Conservation (phyloP, 2,329 filamentous ascomycete species). For the Plenodomus tracheiphilus region DNA sequence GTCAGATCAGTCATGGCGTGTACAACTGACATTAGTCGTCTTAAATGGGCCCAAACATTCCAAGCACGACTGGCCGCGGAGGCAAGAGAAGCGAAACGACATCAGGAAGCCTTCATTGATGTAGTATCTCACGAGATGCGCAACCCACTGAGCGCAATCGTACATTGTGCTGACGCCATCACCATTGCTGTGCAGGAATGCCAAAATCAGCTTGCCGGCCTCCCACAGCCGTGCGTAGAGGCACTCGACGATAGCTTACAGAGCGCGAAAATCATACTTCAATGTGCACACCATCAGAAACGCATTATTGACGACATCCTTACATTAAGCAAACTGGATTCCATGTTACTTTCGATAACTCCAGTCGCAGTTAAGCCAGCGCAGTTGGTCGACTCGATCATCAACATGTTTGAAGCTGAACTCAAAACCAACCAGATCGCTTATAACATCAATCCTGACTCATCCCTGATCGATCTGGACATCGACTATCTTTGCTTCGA, state of each 20-base stretch:
- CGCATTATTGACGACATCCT: conserved; percentile 54
- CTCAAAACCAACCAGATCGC: conserved; percentile 38
- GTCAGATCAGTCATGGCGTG: conserved; percentile 44
- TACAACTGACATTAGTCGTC: conserved; percentile 44
- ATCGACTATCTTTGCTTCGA: conserved; percentile 49
- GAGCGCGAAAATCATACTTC: conserved; percentile 49
- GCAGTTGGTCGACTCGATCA: conserved; percentile 41
- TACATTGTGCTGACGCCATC: conserved; percentile 51
- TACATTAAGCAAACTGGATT: conserved; percentile 51
- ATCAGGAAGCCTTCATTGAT: conserved; percentile 47
- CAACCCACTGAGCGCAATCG: conserved; percentile 50
- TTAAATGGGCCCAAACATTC: conserved; percentile 46
- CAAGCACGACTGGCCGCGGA: conserved; percentile 44
- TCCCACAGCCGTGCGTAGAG: conserved; percentile 30
- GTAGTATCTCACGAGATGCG: conserved; percentile 51
- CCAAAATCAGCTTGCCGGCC: conserved; percentile 19
- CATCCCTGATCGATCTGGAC: conserved; percentile 39
- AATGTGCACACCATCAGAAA: conserved; percentile 53
- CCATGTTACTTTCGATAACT: conserved; percentile 49
- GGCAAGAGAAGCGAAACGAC: conserved; percentile 44
- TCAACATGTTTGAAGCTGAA: conserved; percentile 46
- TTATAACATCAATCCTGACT: conserved; percentile 39
- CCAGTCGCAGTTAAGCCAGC: conserved; percentile 45
- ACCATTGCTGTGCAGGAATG: conserved; percentile 40
- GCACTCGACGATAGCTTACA: conserved; percentile 36